Evolutionary conservation across 129 eudicot species (phyloP), one percentile per base, ranked within the genome.

Genomic region (Artemisia annua): DNA sequence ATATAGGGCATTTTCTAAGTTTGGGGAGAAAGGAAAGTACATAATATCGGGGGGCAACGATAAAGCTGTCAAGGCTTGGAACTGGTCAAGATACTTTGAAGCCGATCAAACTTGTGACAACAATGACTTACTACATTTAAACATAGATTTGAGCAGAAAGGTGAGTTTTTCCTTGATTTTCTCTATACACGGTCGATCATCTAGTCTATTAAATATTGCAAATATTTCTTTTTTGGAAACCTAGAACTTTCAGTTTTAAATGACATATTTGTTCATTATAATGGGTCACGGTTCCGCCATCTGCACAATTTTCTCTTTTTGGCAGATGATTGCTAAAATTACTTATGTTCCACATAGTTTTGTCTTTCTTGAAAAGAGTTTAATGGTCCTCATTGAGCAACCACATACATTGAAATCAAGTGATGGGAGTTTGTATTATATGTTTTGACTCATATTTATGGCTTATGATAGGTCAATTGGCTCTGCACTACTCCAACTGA

Each of bases 401-500:
- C 9, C 44, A 39, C 46, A 0, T 39, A 39, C 2, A 0, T 39
- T 39, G 11, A 35, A 35, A 39, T 39, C 46, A 39, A 39, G 46
- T 39, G 10, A 39, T 39, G n/a, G 11, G 46, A 39, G 46, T 39
- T 39, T 39, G 2, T 39, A 39, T 39, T 39, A 0, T 39, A 28
- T 39, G 46, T 39, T 39, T 39, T 39, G 5, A 39, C 46, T 39
- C 46, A 1, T 39, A 39, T 39, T 39, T 56, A 13, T 51, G 71
- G 14, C 61, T 63, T 44, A 48, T 72, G 49, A 60, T 13, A 95
- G 99, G 97, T 95, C 16, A 95, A 95, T 72, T 90, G 97, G 99
- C 95, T 95, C 13, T 95, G 99, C 85, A 86, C 95, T 6, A 85
- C 97, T 56, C 91, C 99, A 6, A 53, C 83, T 50, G 97, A 90